Percentiles rank a stretch among this genome's conserved stretches.
Evolutionary conservation across 83 land plant genomes (phyloP).

Genomic region (Isoetes engelmannii): DNA sequence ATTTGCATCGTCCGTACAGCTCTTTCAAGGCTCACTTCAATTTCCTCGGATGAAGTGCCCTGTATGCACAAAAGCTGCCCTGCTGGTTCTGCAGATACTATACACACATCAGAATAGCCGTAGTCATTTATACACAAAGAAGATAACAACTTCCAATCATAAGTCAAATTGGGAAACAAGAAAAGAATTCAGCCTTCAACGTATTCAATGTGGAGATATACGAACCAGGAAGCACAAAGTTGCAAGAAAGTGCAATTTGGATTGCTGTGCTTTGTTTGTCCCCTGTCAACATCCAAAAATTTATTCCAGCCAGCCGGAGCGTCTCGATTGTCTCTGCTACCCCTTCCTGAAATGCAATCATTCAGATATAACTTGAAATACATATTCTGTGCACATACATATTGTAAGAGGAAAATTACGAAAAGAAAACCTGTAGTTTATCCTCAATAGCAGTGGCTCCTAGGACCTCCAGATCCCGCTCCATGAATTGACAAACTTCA

Average conservation of each 20-base stretch:
- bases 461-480: constrained; percentile 71
- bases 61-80: constrained; percentile 76
- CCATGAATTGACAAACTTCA: constrained; percentile 79
- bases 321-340: constrained; percentile 93
- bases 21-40: constrained; percentile 69
- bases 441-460: constrained; percentile 98
- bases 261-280: constrained; percentile 94
- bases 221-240: constrained; percentile 84
- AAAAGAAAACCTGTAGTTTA: constrained; percentile 64
- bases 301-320: constrained; percentile 86
- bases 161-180: no score
- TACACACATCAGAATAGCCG: no score
- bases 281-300: constrained; percentile 99
- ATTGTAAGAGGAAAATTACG: no score
- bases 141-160: no score
- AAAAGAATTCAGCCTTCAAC: no score
- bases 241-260: constrained; percentile 95
- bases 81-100: constrained; percentile 61
- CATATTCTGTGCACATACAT: no score
- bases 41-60: constrained; percentile 78
- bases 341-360: constrained; percentile 53
- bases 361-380: no score
- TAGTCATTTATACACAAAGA: no score
- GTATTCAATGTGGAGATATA: no score
- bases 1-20: constrained; percentile 82